phyloP scores from a whole-genome alignment of 371 early-diverging fungal genomes.

The Mucor velutinosus region DNA sequence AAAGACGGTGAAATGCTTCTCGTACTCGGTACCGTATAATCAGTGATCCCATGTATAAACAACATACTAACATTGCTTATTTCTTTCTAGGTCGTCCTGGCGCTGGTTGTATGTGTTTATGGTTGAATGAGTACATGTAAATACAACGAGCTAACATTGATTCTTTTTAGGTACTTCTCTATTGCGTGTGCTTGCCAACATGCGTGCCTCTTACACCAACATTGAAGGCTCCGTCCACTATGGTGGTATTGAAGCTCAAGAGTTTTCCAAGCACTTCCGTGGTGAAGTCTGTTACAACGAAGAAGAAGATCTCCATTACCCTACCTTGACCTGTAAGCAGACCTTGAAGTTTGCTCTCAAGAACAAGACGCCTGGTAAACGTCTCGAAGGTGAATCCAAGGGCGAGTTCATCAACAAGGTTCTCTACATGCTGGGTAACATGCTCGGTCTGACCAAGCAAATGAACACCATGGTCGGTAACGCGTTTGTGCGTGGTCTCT shows the following conservation, averaged over 20 bases:
- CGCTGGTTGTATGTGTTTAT: conserved; percentile 39
- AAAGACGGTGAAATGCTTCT: conserved; percentile 64
- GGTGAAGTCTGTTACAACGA: conserved; percentile 58
- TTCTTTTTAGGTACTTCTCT: conserved; percentile 52
- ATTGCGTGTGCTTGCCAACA: conserved; percentile 56
- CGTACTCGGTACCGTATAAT: conserved; percentile 17
- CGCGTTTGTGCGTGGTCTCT: conserved; percentile 68
- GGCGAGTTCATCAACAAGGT: conserved; percentile 36
- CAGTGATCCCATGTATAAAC: too few species aligned
- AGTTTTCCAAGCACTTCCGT: conserved; percentile 44
- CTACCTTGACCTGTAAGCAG: conserved; percentile 56
- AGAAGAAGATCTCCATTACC: conserved; percentile 61
- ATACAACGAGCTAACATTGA: too few species aligned
- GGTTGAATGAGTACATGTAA: too few species aligned
- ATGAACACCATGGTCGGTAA: conserved; percentile 75
- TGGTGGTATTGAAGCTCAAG: conserved; percentile 51
- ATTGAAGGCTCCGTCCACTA: conserved; percentile 50
- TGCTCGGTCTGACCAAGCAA: conserved; percentile 62
- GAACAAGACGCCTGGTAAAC: conserved; percentile 55
- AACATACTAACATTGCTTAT: too few species aligned
- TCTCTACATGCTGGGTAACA: conserved; percentile 47
- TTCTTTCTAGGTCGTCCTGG: conserved; percentile 55
- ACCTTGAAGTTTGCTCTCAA: conserved; percentile 58
- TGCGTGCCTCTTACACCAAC: conserved; percentile 46
- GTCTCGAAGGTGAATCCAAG: conserved; percentile 37